Conservation (phyloP, 352 stramenopile genomes). For the Blastocystis sp. region DNA sequence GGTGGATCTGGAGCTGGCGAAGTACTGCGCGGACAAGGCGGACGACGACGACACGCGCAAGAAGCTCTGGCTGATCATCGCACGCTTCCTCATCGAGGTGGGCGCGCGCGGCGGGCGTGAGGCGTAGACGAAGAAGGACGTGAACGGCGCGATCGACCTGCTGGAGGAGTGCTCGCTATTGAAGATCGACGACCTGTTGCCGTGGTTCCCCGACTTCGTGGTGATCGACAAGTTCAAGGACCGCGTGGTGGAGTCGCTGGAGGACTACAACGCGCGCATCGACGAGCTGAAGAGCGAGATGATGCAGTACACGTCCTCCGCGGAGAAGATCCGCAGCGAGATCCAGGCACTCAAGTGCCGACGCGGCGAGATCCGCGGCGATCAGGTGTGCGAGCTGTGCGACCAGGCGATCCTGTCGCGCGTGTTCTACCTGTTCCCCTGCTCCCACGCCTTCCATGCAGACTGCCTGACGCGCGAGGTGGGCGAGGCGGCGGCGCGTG, state of each 20-base stretch:
- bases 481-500: slow-evolving; percentile 81
- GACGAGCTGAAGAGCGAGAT: slow-evolving; percentile 87
- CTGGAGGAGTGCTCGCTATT: slow-evolving; percentile 76
- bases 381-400: slow-evolving; percentile 84
- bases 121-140: slow-evolving; percentile 76
- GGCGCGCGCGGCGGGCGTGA: slow-evolving; percentile 79
- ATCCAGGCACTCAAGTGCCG: slow-evolving; percentile 84
- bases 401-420: slow-evolving; percentile 83
- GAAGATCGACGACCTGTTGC: slow-evolving; percentile 88
- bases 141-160: slow-evolving; percentile 74
- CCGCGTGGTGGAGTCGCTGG: slow-evolving; percentile 86
- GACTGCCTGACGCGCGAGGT: slow-evolving; percentile 83
- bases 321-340: slow-evolving; percentile 83
- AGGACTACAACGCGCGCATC: slow-evolving; percentile 85
- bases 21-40: slow-evolving; percentile 85
- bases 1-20: slow-evolving; percentile 84
- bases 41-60: slow-evolving; percentile 83
- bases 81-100: slow-evolving; percentile 85
- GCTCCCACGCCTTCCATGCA: slow-evolving; percentile 87
- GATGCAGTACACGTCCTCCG: slow-evolving; percentile 85
- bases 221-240: slow-evolving; percentile 91
- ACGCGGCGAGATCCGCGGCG: slow-evolving; percentile 81
- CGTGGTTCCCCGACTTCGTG: slow-evolving; percentile 89
- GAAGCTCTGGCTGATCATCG: slow-evolving; percentile 88
- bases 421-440: slow-evolving; percentile 90